These are phyloP conservation scores for Debaryomyces sp. DNA, from an alignment of 1,139 yeast species.

Conservation along the genomic window DNA sequence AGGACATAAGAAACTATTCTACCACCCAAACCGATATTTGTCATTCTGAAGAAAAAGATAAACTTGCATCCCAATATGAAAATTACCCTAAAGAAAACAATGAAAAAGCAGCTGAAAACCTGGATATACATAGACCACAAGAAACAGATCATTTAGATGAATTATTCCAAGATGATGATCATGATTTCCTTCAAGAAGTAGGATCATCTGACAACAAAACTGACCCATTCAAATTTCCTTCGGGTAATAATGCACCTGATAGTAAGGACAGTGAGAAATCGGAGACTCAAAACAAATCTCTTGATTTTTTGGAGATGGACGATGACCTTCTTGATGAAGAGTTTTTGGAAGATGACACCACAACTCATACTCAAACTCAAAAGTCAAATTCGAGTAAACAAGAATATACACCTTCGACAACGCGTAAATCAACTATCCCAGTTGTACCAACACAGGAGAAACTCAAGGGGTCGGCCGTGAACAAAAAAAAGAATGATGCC, in stretches of 20 bases:
- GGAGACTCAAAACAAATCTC: constrained; percentile 7
- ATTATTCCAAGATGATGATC: not conserved
- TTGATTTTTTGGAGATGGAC: constrained; percentile 50
- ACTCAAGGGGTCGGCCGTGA: constrained; percentile 38
- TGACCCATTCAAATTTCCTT: not conserved
- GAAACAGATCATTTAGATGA: not conserved
- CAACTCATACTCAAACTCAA: constrained; percentile 14
- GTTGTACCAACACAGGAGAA: constrained; percentile 14
- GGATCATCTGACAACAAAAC: not conserved
- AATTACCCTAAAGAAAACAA: not conserved
- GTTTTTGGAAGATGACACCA: constrained; percentile 18
- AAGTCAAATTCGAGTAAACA: not conserved
- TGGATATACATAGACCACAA: not conserved
- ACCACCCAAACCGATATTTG: not conserved
- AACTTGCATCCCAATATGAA: not conserved
- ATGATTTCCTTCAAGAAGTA: not conserved
- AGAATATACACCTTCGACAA: not conserved
- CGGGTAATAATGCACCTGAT: not conserved
- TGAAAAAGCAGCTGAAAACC: not conserved
- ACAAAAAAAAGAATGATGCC: constrained; percentile 67
- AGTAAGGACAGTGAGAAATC: not conserved
- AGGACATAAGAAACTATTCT: not conserved
- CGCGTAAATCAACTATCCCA: not conserved
- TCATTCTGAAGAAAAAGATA: not conserved
- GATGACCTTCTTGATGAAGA: constrained; percentile 50